Conservation (phyloP, 2,329 filamentous ascomycete species). For the Paraphoma chrysanthemicola region DNA sequence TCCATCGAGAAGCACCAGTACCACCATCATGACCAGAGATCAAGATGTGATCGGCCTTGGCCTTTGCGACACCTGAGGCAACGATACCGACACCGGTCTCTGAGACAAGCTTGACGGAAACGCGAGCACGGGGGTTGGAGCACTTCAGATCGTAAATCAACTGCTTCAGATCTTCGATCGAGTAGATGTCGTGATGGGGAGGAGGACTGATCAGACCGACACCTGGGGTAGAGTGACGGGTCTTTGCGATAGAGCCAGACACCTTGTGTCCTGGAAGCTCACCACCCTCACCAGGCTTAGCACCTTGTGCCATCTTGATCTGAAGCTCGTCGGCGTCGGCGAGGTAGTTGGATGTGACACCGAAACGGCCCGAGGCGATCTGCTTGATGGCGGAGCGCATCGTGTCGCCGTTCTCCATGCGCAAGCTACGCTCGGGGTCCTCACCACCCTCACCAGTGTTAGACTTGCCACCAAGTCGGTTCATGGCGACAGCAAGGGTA, state of each 20-base stretch:
- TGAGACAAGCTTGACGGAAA: conserved; percentile 97
- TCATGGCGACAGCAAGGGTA: conserved; percentile 95
- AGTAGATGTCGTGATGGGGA: conserved; percentile 98
- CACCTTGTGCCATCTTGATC: conserved; percentile 99
- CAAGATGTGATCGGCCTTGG: conserved; percentile 94
- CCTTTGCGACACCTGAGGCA: conserved; percentile 95
- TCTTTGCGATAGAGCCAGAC: conserved; percentile 89
- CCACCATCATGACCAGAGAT: conserved; percentile 97
- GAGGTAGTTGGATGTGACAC: conserved; percentile 93
- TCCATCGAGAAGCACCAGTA: conserved; percentile 96
- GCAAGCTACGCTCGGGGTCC: conserved; percentile 86
- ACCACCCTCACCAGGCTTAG: conserved; percentile 96
- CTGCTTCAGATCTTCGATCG: conserved; percentile 97
- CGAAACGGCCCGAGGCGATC: conserved; percentile 93
- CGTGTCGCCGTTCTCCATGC: conserved; percentile 89
- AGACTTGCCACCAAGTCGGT: conserved; percentile 92
- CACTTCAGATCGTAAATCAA: conserved; percentile 98
- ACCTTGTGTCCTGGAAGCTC: conserved; percentile 98
- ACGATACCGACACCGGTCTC: conserved; percentile 98
- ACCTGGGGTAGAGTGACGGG: conserved; percentile 93
- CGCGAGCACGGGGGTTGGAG: conserved; percentile 87
- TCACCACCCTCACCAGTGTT: conserved; percentile 98
- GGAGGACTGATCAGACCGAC: conserved; percentile 96
- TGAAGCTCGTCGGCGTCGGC: conserved; percentile 95
- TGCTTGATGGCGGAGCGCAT: conserved; percentile 99